Evolutionary conservation across 2,329 filamentous ascomycete species (phyloP).

Genomic region (Alternaria sp.): DNA sequence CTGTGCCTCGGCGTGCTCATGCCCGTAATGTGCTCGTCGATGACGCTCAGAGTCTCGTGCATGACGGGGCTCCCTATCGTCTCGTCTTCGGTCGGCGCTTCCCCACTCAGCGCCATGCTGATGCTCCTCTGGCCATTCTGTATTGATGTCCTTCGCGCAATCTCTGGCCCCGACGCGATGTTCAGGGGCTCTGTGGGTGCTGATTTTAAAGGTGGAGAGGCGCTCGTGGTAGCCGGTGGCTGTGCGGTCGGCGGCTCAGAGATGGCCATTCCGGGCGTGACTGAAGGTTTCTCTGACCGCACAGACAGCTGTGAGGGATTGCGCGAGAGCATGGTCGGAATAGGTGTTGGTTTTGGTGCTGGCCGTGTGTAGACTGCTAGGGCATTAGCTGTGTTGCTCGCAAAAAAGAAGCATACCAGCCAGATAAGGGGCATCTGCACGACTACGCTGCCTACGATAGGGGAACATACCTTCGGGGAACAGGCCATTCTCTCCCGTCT

Average conservation of each 20-base stretch:
- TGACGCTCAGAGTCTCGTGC: constrained; percentile 93
- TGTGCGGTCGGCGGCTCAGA: constrained; percentile 28
- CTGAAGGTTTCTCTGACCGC: constrained; percentile 16
- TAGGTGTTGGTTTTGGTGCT: constrained; percentile 57
- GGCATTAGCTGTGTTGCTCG: constrained; percentile 24
- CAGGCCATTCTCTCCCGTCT: constrained; percentile 76
- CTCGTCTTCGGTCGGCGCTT: constrained; percentile 50
- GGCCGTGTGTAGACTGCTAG: constrained; percentile 68
- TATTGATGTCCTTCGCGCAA: constrained; percentile 29
- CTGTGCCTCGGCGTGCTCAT: constrained; percentile 70
- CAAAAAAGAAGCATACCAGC: not conserved
- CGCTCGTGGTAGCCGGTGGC: constrained; percentile 24
- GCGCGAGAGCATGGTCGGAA: constrained; percentile 42
- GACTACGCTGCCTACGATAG: not conserved
- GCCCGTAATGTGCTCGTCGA: constrained; percentile 95
- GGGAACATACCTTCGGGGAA: constrained; percentile 77
- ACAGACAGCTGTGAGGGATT: constrained; percentile 36
- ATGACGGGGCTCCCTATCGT: constrained; percentile 77
- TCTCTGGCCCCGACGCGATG: constrained; percentile 22
- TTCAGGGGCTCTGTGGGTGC: constrained; percentile 42
- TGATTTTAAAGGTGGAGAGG: constrained; percentile 28
- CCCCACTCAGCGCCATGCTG: constrained; percentile 46
- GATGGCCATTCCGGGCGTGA: constrained; percentile 26
- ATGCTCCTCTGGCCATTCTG: constrained; percentile 42
- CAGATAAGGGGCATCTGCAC: constrained; percentile 5